Conservation (phyloP, 768 basidiomycete genomes). For the Auricularia auricula-judae region DNA sequence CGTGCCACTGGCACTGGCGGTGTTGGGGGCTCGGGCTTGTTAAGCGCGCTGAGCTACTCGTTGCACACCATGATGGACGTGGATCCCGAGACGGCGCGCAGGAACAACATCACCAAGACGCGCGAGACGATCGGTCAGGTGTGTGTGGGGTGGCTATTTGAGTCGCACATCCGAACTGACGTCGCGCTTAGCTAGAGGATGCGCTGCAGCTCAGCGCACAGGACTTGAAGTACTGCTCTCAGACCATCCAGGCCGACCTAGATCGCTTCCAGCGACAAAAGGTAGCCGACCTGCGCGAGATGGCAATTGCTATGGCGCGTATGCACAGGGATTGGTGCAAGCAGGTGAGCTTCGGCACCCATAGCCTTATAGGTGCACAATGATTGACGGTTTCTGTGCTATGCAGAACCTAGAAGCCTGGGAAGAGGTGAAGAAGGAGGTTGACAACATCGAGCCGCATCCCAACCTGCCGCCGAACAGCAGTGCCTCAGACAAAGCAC, state of each 20-base stretch:
- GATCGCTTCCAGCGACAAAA: conserved; percentile 99
- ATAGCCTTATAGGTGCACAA: neutral
- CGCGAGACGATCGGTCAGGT: conserved; percentile 83
- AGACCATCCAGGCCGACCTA: conserved; percentile 92
- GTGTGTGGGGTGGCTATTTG: conserved; percentile 31
- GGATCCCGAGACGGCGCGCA: conserved; percentile 90
- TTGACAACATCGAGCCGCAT: conserved; percentile 82
- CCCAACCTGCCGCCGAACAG: conserved; percentile 53
- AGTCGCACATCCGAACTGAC: conserved; percentile 18
- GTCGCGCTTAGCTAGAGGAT: conserved; percentile 58
- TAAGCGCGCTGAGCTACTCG: conserved; percentile 89
- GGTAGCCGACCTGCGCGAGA: conserved; percentile 89
- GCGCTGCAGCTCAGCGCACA: conserved; percentile 85
- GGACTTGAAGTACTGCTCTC: conserved; percentile 92
- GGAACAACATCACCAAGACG: conserved; percentile 90
- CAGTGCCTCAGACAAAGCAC: neutral
- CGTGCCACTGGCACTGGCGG: conserved; percentile 42
- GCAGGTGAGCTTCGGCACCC: conserved; percentile 46
- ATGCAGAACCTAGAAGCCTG: conserved; percentile 88
- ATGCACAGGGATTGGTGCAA: conserved; percentile 95
- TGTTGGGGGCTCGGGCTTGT: conserved; percentile 48
- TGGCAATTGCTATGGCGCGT: conserved; percentile 82
- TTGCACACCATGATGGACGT: conserved; percentile 98
- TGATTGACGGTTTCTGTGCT: conserved; percentile 4
- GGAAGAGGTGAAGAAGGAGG: conserved; percentile 91